phyloP scores from a whole-genome alignment of 2,329 filamentous ascomycete species.

The Sclerotinia minor region DNA sequence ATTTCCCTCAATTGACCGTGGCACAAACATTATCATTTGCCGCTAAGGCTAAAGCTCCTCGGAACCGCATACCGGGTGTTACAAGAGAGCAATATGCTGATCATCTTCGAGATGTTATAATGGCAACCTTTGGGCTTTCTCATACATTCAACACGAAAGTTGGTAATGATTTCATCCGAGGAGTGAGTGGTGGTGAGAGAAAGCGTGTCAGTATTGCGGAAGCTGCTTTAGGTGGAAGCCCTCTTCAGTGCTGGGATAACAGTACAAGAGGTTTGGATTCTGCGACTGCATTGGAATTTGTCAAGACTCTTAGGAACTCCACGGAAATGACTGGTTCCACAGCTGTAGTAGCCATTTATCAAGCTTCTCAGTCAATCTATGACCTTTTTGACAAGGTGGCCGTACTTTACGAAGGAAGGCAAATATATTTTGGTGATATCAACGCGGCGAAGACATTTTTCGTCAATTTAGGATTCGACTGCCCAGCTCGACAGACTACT shows the following conservation, averaged over 20 bases:
- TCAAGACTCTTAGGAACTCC: conserved; percentile 62
- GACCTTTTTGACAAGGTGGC: conserved; percentile 66
- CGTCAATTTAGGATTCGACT: conserved; percentile 68
- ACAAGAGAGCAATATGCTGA: conserved; percentile 57
- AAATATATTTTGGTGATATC: conserved; percentile 69
- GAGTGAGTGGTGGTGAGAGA: conserved; percentile 68
- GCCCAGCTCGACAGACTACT: conserved; percentile 56
- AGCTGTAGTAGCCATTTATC: conserved; percentile 69
- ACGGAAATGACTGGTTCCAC: conserved; percentile 64
- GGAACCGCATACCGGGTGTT: conserved; percentile 63
- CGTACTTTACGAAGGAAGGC: conserved; percentile 66
- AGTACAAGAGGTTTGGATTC: conserved; percentile 72
- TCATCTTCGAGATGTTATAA: conserved; percentile 56
- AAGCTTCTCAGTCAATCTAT: conserved; percentile 68
- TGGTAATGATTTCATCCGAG: conserved; percentile 71
- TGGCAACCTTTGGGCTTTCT: conserved; percentile 69
- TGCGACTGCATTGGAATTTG: conserved; percentile 72
- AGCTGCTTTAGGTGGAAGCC: conserved; percentile 61
- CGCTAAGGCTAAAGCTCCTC: conserved; percentile 65
- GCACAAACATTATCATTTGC: conserved; percentile 74
- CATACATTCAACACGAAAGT: conserved; percentile 74
- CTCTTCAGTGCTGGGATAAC: conserved; percentile 74
- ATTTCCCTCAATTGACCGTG: conserved; percentile 77
- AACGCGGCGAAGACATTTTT: conserved; percentile 68
- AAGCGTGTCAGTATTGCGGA: conserved; percentile 84